Evolutionary conservation across 169 alveolate species (phyloP).

Genomic region (Toxoplasma gondii): DNA sequence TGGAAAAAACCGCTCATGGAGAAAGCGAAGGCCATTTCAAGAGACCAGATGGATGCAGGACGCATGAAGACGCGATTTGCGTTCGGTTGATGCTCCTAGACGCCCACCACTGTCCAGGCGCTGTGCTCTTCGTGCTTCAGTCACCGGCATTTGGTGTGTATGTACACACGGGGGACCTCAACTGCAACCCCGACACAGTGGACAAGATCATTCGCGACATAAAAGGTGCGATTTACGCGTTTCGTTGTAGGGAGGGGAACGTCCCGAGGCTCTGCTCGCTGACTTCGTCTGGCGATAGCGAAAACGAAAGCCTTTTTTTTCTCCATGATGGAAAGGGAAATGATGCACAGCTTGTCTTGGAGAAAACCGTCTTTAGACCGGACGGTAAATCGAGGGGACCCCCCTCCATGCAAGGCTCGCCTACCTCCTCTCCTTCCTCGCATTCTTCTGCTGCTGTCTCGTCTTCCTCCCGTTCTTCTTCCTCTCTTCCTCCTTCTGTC

Average conservation of each 20-base stretch:
- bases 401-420: not conserved
- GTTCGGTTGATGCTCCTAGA: constrained; percentile 14
- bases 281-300: not conserved
- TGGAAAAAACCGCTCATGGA: not conserved
- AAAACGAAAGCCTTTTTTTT: not conserved
- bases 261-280: not conserved
- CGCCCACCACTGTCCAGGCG: constrained; percentile 33
- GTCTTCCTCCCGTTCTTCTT: not conserved
- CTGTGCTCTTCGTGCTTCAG: not conserved
- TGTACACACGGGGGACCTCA: constrained; percentile 29
- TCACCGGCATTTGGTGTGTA: constrained; percentile 35
- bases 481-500: not conserved
- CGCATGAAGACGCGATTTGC: not conserved
- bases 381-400: not conserved
- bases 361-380: not conserved
- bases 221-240: not conserved
- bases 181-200: not conserved
- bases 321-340: not conserved
- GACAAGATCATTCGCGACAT: not conserved
- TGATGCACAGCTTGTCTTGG: not conserved
- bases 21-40: not conserved
- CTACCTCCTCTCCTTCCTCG: not conserved
- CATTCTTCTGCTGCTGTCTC: not conserved
- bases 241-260: not conserved
- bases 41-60: not conserved